These are phyloP conservation scores for Naegleria fowleri DNA, from an alignment of 208 protist species.

Conservation along the genomic window DNA sequence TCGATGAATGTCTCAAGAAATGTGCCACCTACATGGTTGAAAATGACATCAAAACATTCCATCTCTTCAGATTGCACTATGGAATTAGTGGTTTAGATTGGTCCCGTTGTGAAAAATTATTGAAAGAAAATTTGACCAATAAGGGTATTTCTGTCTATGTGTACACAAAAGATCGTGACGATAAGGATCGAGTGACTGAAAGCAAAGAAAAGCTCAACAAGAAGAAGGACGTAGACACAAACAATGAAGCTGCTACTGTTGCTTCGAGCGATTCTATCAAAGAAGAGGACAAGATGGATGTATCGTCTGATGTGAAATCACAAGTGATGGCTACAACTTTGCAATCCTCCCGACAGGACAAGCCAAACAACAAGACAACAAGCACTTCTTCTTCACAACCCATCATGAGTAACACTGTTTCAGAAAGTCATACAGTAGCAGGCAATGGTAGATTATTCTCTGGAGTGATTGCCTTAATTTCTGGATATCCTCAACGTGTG, in stretches of 20 bases:
- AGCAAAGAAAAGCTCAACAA: neutral
- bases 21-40: neutral
- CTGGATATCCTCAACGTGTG: neutral
- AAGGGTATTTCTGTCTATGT: neutral
- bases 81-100: neutral
- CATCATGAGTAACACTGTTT: too few species aligned
- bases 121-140: neutral
- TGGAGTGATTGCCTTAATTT: neutral
- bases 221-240: neutral
- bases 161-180: constrained; percentile 22
- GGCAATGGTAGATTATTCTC: too few species aligned
- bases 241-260: neutral
- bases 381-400: too few species aligned
- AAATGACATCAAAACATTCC: neutral
- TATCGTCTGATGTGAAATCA: neutral
- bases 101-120: neutral
- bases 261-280: neutral
- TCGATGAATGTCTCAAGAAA: neutral
- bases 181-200: neutral
- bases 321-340: too few species aligned
- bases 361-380: neutral
- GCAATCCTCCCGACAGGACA: neutral
- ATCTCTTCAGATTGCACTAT: neutral
- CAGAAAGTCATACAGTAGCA: too few species aligned
- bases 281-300: neutral